These are phyloP conservation scores for Penicillium sp. DNA, from an alignment of 2,329 filamentous ascomycete species.

Conservation along the genomic window DNA sequence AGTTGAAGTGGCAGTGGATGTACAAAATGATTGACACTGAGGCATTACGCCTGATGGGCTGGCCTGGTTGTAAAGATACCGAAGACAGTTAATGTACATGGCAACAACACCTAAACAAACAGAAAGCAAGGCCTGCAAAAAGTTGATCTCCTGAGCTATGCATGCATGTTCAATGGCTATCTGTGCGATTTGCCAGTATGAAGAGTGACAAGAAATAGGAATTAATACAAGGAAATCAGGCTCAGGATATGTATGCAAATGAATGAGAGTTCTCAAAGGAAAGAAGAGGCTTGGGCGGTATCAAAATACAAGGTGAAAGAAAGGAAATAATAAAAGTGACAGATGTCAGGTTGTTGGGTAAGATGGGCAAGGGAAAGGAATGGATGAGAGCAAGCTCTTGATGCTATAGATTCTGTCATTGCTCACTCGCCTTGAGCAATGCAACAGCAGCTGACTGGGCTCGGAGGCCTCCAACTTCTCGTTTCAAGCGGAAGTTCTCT, in stretches of 20 bases:
- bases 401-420: conserved; percentile 11
- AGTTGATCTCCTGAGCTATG: conserved; percentile 25
- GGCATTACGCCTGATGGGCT: conserved; percentile 33
- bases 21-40: conserved; percentile 42
- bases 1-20: conserved; percentile 40
- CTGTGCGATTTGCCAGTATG: conserved; percentile 14
- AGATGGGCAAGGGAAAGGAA: neutral
- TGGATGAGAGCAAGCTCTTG: neutral
- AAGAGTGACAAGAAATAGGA: conserved; percentile 18
- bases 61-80: conserved; percentile 23
- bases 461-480: conserved; percentile 73
- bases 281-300: conserved; percentile 14
- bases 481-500: conserved; percentile 79
- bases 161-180: conserved; percentile 22
- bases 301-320: conserved; percentile 15
- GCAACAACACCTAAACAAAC: conserved; percentile 16
- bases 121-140: conserved; percentile 13
- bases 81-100: conserved; percentile 29
- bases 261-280: conserved; percentile 8
- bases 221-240: conserved; percentile 15
- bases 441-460: conserved; percentile 45
- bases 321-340: conserved; percentile 6
- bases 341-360: neutral
- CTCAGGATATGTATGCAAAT: conserved; percentile 5
- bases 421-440: conserved; percentile 33